phyloP scores from a whole-genome alignment of 371 early-diverging fungal genomes.

The Entomophthora muscae region DNA sequence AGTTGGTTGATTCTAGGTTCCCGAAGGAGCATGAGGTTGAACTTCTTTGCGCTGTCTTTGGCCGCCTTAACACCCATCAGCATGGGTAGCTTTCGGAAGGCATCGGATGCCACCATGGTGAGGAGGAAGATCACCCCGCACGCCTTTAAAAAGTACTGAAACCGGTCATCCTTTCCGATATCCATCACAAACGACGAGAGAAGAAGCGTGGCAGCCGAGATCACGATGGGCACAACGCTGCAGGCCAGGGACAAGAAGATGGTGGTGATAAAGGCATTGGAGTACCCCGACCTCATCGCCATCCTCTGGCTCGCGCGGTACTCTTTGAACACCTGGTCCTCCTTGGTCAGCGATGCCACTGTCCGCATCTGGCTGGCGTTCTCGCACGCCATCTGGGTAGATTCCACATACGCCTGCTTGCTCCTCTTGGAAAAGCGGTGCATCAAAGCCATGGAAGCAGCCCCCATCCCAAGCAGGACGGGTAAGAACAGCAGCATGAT shows the following conservation, averaged over 20 bases:
- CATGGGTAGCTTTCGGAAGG: conserved; percentile 31
- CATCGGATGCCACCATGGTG: conserved; percentile 25
- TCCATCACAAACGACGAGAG: too few relatives aligned
- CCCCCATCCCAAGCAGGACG: conserved; percentile 14
- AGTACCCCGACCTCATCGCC: conserved; percentile 36
- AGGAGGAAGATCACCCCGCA: conserved; percentile 22
- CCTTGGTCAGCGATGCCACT: conserved; percentile 62
- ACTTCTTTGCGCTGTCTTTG: conserved; percentile 15
- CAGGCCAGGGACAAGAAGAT: conserved; percentile 8
- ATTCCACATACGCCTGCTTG: conserved; percentile 39
- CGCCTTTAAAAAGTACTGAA: too few relatives aligned
- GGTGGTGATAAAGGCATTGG: conserved; percentile 28
- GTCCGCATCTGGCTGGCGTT: conserved; percentile 73
- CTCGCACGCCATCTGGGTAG: conserved; percentile 51
- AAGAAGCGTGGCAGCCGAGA: conserved; percentile 61
- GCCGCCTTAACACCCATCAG: conserved; percentile 19
- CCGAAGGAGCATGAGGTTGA: conserved; percentile 6
- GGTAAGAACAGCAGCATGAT: conserved; percentile 36
- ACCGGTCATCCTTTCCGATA: too few relatives aligned
- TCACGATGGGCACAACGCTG: conserved; percentile 25
- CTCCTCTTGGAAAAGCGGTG: conserved; percentile 25
- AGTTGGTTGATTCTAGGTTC: conserved; percentile 7
- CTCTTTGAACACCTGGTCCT: conserved; percentile 31
- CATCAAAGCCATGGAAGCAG: conserved; percentile 6
- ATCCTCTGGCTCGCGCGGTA: conserved; percentile 29